Evolutionary conservation across 768 basidiomycete genomes (phyloP), one percentile per base, ranked within the genome.

Genomic region (Amanita molliuscula): DNA sequence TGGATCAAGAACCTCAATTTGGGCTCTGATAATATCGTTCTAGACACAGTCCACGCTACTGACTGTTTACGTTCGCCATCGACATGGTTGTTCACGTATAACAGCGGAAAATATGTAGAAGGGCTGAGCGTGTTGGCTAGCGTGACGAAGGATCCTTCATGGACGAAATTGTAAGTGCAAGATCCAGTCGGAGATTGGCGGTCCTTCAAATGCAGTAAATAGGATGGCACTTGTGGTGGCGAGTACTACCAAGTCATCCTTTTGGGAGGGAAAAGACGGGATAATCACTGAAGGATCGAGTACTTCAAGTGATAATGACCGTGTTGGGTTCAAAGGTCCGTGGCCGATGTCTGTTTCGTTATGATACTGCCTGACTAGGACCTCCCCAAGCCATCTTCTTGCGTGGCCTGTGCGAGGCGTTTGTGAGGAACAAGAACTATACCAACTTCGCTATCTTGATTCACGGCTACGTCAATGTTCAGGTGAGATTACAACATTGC

Each of bases 71-170:
- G 72, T 28, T 73, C 75, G 0, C 67, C 74, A 2, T 56, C 69
- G 3, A 65, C 52, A 3, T 76, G 73, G 70, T 42, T 76, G 4
- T 78, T 77, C 59, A 77, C 77, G 0, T 78, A 78, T 53, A 79
- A 78, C 51, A 71, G 64, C 25, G 76, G 78, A 25, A 79, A 79
- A 51, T 73, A 66, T 44, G 66, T 78, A 20, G 77, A 79, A 55
- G 77, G 76, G 2, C 59, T 77, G 46, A 71, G 67, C 42, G 67
- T 78, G 5, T 59, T 78, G 26, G 60, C 62, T 0, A 65, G 64
- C 44, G 64, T 76, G 26, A 74, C 72, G 8, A 65, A 67, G 4
- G 67, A 76, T 52, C 41, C 54, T 21, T 59, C 64, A 31, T 76
- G 74, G 74, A 68, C 55, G 34, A 59, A 54, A 1, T 51, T 76